Evolutionary conservation across 257 asterid genomes (phyloP).

Genomic region (Ajuga chamaepitys): DNA sequence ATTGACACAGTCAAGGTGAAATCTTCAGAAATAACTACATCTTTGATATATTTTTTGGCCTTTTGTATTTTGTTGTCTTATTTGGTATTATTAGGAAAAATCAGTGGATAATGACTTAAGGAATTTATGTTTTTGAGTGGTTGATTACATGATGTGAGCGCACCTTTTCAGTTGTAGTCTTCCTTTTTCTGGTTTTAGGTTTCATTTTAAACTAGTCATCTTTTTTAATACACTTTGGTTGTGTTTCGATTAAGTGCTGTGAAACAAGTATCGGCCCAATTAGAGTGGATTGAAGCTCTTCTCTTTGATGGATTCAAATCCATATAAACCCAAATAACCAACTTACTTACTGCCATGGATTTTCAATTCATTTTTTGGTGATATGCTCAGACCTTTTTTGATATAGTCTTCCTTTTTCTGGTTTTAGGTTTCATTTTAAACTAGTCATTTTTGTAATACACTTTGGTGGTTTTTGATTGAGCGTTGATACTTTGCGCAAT

Average conservation of each 20-base stretch:
- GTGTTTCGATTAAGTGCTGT: background rate
- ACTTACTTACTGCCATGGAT: no score
- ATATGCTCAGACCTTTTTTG: background rate
- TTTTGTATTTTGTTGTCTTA: background rate
- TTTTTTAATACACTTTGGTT: background rate
- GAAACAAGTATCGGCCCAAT: no score
- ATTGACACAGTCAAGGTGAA: conserved; percentile 86
- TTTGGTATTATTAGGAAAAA: conserved; percentile 1
- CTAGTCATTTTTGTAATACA: background rate
- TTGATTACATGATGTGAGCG: background rate
- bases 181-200: conserved; percentile 7
- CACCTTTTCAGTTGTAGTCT: background rate
- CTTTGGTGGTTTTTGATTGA: background rate
- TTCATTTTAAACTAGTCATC: background rate
- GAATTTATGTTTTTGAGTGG: background rate
- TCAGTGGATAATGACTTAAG: background rate
- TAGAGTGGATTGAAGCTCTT: no score
- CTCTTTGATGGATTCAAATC: no score
- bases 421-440: background rate
- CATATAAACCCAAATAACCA: no score
- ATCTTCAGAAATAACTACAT: conserved; percentile 7
- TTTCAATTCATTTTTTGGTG: no score
- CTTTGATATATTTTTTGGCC: background rate
- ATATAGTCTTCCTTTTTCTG: conserved; percentile 5
- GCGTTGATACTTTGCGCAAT: no score